Conservation (phyloP, 148 eudicot genomes). For the Polygonum aviculare region DNA sequence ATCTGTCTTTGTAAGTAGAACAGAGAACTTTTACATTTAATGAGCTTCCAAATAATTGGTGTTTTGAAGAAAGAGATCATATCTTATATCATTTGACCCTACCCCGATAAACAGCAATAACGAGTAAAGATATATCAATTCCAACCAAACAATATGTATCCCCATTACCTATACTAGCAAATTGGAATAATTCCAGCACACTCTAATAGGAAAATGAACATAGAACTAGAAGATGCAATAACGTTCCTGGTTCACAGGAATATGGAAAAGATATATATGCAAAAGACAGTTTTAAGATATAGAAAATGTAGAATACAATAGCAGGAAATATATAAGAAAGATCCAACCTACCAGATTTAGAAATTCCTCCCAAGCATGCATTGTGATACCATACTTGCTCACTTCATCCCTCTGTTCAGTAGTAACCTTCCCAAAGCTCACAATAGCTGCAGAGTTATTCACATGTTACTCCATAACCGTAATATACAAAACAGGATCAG, state of each 20-base stretch:
- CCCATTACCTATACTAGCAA: not conserved
- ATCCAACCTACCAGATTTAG: conserved; percentile 52
- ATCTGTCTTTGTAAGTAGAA: not conserved
- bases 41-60: not conserved
- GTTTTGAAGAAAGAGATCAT: not conserved
- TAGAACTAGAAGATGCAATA: not conserved
- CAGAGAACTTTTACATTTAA: not conserved
- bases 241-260: not conserved
- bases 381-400: conserved; percentile 52
- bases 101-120: not conserved
- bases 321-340: not conserved
- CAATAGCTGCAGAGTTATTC: conserved; percentile 49
- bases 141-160: not conserved
- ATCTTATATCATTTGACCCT: not conserved
- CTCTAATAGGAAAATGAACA: not conserved
- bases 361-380: conserved; percentile 87
- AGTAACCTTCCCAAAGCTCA: conserved; percentile 85
- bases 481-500: not conserved
- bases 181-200: not conserved
- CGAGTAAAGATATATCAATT: not conserved
- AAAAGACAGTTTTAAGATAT: not conserved
- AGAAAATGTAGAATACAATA: not conserved
- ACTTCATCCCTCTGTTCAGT: conserved; percentile 58
- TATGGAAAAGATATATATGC: not conserved
- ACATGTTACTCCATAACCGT: not conserved